Evolutionary conservation across 305 asterid species (phyloP).

Genomic region (Fraxinus latifolia): DNA sequence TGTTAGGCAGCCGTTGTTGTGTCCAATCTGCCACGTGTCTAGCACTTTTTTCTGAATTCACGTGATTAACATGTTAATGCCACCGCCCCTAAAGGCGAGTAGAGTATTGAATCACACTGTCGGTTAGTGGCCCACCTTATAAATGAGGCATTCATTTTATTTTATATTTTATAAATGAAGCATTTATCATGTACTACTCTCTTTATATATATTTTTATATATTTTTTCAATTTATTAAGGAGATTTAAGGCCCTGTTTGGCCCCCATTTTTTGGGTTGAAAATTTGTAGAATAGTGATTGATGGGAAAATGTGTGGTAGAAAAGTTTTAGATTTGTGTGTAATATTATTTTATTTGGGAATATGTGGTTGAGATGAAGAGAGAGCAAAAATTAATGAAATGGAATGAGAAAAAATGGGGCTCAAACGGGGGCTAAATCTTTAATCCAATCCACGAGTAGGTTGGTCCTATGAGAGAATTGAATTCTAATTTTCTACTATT

Average conservation of each 20-base stretch:
- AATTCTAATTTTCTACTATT: not conserved
- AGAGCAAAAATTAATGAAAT: too few relatives aligned
- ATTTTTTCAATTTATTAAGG: not conserved
- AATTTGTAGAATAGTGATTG: too few relatives aligned
- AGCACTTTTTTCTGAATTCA: not conserved
- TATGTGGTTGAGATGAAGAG: too few relatives aligned
- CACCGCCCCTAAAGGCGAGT: not conserved
- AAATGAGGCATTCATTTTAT: not conserved
- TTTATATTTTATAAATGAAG: not conserved
- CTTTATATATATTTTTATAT: too few relatives aligned
- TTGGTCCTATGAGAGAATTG: not conserved
- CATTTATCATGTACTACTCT: not conserved
- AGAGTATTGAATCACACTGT: not conserved
- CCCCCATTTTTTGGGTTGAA: too few relatives aligned
- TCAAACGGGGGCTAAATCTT: too few relatives aligned
- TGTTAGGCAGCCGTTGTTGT: not conserved
- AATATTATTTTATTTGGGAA: too few relatives aligned
- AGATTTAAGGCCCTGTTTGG: too few relatives aligned
- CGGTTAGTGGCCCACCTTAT: not conserved
- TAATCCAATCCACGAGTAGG: not conserved
- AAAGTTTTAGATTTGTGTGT: too few relatives aligned
- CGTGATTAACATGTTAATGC: constrained; percentile 4
- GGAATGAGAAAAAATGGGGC: too few relatives aligned
- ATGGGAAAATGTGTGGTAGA: too few relatives aligned
- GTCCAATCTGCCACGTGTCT: not conserved